These are phyloP conservation scores for Megacollybia platyphylla DNA, from an alignment of 1,284 basidiomycete species.

Conservation along the genomic window DNA sequence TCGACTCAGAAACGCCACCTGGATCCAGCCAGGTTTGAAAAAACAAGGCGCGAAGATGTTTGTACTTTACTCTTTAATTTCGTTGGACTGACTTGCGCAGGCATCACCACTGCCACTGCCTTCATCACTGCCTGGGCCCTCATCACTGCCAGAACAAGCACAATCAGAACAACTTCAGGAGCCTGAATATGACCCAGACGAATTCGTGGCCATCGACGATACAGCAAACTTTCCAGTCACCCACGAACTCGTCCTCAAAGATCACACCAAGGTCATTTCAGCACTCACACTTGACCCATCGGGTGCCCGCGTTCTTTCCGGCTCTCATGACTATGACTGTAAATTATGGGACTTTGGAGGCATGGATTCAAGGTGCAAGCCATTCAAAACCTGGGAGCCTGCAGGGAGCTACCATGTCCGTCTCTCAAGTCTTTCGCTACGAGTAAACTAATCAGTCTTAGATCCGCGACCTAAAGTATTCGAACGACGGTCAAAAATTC, in stretches of 20 bases:
- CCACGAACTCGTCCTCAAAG: slow-evolving; percentile 83
- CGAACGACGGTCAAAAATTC: slow-evolving; percentile 75
- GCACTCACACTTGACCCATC: slow-evolving; percentile 87
- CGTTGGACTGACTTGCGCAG: not conserved
- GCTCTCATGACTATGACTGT: slow-evolving; percentile 93
- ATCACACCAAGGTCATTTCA: slow-evolving; percentile 91
- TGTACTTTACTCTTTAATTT: not conserved
- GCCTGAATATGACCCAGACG: slow-evolving; percentile 52
- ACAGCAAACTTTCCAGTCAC: slow-evolving; percentile 63
- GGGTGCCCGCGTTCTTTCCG: slow-evolving; percentile 83
- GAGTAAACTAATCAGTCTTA: slow-evolving; percentile 18
- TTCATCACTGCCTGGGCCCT: slow-evolving; percentile 6
- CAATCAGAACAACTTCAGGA: slow-evolving; percentile 23
- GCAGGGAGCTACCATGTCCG: slow-evolving; percentile 85
- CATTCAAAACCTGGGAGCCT: slow-evolving; percentile 94
- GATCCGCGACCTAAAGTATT: slow-evolving; percentile 85
- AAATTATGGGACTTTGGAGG: slow-evolving; percentile 99
- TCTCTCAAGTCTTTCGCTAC: slow-evolving; percentile 10
- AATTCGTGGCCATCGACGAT: slow-evolving; percentile 22
- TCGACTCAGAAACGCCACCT: slow-evolving; percentile 48
- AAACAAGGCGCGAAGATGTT: slow-evolving; percentile 49
- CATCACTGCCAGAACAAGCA: slow-evolving; percentile 12
- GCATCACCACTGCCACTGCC: not conserved
- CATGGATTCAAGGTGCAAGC: slow-evolving; percentile 82
- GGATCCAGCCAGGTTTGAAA: slow-evolving; percentile 63